Evolutionary conservation across 805 yeast genomes (phyloP), one percentile per base, ranked within the genome.

Genomic region (Cyberlindnera nakhonratchasimensis): DNA sequence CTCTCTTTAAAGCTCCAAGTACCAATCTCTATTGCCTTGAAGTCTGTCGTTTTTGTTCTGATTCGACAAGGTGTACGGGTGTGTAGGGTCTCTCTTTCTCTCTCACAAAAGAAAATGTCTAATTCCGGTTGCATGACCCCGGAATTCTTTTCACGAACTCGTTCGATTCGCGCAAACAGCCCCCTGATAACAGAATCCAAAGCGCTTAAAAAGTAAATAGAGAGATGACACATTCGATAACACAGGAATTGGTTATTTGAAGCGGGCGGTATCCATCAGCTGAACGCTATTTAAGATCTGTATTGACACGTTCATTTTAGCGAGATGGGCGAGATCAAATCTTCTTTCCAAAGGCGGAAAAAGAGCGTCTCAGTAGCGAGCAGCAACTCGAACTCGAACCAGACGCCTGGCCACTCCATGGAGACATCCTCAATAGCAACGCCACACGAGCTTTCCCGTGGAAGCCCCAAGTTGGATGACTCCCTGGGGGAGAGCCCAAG

Each of bases 321-420:
- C n/a, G 10, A 23, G 10, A 41, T 43, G 46, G 37, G 37, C 4
- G 43, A 37, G 17, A 29, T 33, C 18, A 19, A 14, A 23, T 39
- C 43, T 3, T 46, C 47, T 5, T 43, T 43, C 24, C 39, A 40
- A 9, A 31, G 40, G 20, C 42, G 47, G 24, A 45, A 37, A 22
- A 40, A 37, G 33, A 39, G 37, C 30, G 34, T 10, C 18, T 35
- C 43, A 4, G 17, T 35, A 21, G 32, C 36, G 26, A 40, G 43
- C 29, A 40, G 36, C 39, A 22, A 10, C 31, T 34, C 38, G 12
- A 23, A 37, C 16, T n/a, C n/a, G n/a, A 29, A 24, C 39, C 34
- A 39, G 32, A 35, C 43, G 5, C 43, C 43, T 6, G 25, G 35
- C 5, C 35, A 13, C 16, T 40, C 39, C 24, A 28, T 13, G 30